Evolutionary conservation across 169 alveolate genomes (phyloP).

Genomic region (Eimeria acervulina): DNA sequence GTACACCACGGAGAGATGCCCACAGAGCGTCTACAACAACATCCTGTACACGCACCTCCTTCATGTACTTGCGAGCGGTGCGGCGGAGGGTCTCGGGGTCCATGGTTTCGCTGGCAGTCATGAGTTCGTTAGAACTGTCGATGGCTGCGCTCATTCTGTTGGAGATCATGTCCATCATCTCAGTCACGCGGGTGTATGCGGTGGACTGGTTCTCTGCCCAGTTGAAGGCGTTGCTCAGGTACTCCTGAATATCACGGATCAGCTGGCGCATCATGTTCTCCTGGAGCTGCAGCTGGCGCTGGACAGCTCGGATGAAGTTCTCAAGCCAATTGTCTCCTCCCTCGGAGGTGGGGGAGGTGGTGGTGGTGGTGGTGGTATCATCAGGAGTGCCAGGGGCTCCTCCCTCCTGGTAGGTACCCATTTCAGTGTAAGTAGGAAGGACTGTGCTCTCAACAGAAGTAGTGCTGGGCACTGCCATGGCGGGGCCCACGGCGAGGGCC

Average conservation of each 20-base stretch:
- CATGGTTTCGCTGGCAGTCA: constrained; percentile 44
- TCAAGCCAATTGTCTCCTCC: not conserved
- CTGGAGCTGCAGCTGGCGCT: constrained; percentile 66
- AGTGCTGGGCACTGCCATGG: constrained; percentile 55
- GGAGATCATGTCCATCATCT: constrained; percentile 62
- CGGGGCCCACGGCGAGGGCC: constrained; percentile 62
- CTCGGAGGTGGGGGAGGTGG: not conserved
- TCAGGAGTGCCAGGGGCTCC: constrained; percentile 19
- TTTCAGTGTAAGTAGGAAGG: constrained; percentile 3
- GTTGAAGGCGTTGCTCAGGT: constrained; percentile 41
- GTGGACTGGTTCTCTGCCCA: constrained; percentile 44
- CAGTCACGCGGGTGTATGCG: constrained; percentile 21
- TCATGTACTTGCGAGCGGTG: constrained; percentile 46
- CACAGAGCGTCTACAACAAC: constrained; percentile 33
- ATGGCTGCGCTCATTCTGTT: constrained; percentile 48
- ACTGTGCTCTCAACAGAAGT: not conserved
- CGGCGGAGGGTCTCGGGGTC: constrained; percentile 63
- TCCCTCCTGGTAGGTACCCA: constrained; percentile 47
- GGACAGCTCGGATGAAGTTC: not conserved
- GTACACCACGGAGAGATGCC: constrained; percentile 63
- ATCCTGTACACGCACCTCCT: constrained; percentile 59
- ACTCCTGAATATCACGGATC: constrained; percentile 15
- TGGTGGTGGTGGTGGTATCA: constrained; percentile 20
- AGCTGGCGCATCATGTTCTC: constrained; percentile 4
- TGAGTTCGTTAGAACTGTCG: constrained; percentile 45